Evolutionary conservation across 192 early-diverging fungal genomes (phyloP).

Genomic region (Mortierella antarctica): DNA sequence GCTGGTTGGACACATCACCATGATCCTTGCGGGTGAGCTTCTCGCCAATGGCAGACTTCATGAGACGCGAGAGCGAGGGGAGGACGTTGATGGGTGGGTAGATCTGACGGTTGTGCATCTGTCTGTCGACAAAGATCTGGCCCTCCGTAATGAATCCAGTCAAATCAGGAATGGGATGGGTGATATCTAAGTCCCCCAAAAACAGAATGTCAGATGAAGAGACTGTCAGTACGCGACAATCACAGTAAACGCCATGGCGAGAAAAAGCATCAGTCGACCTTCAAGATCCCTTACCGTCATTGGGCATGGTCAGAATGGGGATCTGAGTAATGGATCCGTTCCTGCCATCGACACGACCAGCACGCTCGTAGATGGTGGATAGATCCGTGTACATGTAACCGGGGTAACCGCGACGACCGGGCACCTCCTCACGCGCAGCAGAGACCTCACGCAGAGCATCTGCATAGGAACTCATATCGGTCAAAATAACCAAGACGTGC

Average conservation of each 20-base stretch:
- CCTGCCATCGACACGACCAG: constrained; percentile 95
- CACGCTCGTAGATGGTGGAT: constrained; percentile 99
- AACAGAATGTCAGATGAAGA: not conserved
- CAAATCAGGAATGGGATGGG: constrained; percentile 99
- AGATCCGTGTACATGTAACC: constrained; percentile 99
- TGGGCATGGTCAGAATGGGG: constrained; percentile 99
- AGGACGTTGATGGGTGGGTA: constrained; percentile 99
- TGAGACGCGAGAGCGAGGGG: constrained; percentile 97
- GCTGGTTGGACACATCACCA: constrained; percentile 98
- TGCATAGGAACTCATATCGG: constrained; percentile 99
- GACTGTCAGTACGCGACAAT: not conserved
- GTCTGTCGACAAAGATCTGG: constrained; percentile 99
- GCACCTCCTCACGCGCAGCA: constrained; percentile 99
- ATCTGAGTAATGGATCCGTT: constrained; percentile 99
- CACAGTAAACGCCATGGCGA: not conserved
- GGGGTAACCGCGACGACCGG: constrained; percentile 98
- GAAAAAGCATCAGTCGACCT: not conserved
- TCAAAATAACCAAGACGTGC: constrained; percentile 98
- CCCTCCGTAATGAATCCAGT: constrained; percentile 99
- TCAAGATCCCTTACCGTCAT: no score
- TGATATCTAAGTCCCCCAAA: constrained; percentile 80
- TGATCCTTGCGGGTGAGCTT: constrained; percentile 98
- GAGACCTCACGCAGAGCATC: constrained; percentile 99
- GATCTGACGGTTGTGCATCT: constrained; percentile 98
- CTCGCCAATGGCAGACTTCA: constrained; percentile 99